A percentile compares a stretch with the other conserved stretches of the same genome.
These are phyloP conservation scores for Neurospora sp. DNA, from an alignment of 495 filamentous ascomycete species.

Conservation along the genomic window DNA sequence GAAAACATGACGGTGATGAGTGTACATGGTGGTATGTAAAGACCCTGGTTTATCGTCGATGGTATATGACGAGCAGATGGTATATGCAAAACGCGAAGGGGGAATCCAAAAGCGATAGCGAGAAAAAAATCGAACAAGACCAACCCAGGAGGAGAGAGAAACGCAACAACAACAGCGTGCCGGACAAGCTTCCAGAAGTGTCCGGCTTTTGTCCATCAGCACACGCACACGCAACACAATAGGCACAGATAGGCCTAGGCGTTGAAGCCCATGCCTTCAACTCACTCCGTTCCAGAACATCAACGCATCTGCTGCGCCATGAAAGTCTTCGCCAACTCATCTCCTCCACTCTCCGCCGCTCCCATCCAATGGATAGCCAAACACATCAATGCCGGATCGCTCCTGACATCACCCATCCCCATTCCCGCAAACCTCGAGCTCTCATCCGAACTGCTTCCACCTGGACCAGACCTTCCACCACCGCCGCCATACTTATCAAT, in stretches of 20 bases:
- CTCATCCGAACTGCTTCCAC: conserved; percentile 7
- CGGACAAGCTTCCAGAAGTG: not conserved
- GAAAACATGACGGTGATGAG: not conserved
- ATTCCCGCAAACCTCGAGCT: conserved; percentile 13
- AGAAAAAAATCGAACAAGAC: not conserved
- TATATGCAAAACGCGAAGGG: not conserved
- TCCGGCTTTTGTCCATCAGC: not conserved
- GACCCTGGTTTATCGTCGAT: not conserved
- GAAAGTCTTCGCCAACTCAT: conserved; percentile 77
- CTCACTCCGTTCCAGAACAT: not conserved
- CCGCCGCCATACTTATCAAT: conserved; percentile 58
- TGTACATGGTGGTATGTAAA: not conserved
- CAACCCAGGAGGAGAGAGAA: not conserved
- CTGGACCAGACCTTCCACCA: conserved; percentile 16
- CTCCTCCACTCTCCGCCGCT: conserved; percentile 73
- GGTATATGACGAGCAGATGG: not conserved
- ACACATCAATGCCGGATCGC: conserved; percentile 88
- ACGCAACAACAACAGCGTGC: not conserved
- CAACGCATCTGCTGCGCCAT: conserved; percentile 51
- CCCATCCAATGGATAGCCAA: conserved; percentile 99
- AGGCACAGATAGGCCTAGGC: not conserved
- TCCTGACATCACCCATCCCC: conserved; percentile 44
- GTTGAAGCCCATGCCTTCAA: not conserved
- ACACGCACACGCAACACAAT: not conserved
- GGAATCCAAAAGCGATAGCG: not conserved